Evolutionary conservation across 2,329 filamentous ascomycete genomes (phyloP), one percentile per base, ranked within the genome.

Genomic region (Colletotrichum sp.): DNA sequence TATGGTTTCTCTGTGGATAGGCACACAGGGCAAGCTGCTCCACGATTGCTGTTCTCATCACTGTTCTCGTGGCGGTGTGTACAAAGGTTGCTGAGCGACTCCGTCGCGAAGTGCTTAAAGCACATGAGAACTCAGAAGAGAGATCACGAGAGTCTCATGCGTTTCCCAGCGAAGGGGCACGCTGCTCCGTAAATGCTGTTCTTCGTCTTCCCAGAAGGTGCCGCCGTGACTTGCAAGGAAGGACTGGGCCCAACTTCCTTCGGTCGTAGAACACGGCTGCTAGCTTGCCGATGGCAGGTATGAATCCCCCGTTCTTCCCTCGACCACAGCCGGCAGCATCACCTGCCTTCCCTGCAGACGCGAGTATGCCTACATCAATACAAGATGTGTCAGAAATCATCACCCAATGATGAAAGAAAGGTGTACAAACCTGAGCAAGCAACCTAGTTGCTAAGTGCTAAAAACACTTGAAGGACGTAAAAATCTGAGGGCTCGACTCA

Each of bases 251-350:
- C 58, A 34, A 30, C 9, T 60, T 60, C 27, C 27, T 30, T 60
- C 7, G 0, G 16, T 18, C 0, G 25, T 1, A 18, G 9, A 18
- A 3, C 15, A 16, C 27, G 6, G 16, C 43, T 48, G 1, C 5
- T 12, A 4, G 1, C 18, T 7, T 48, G 3, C 39, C 9, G 18
- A 3, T 2, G 18, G 39, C 52, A 56, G 52, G 52, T 9, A 56
- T 5, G 1, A 16, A 56, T 25, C 9, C 6, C 27, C 27, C 28
- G n/a, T 13, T 28, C 58, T 30, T 22, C 10, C 28, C 27, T 34
- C 4, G 18, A 22, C 8, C 30, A 32, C 28, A n/a, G 18, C 7
- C 18, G 13, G 30, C 58, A 61, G 58, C 30, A 56, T 56, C 58
- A 61, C 58, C 58, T 61, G 58, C 58, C 30, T 34, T 32, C 4